Evolutionary conservation across 2,329 filamentous ascomycete species (phyloP).

Genomic region (Mycosphaerella arachidis): DNA sequence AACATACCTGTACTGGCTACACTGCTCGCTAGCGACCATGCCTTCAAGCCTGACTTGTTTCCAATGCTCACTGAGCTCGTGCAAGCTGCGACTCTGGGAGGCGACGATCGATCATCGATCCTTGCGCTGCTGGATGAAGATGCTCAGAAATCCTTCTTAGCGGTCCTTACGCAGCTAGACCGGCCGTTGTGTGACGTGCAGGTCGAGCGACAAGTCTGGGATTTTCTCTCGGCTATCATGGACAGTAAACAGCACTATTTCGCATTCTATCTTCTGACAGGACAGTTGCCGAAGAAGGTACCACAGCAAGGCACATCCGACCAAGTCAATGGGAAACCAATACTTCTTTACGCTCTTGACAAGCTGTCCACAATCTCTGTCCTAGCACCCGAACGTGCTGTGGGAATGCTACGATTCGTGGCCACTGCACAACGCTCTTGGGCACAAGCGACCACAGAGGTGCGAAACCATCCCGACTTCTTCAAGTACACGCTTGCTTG

Average conservation of each 20-base stretch:
- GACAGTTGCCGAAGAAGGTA: conserved; percentile 72
- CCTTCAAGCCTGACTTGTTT: conserved; percentile 22
- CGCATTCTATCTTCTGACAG: conserved; percentile 86
- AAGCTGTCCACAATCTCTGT: conserved; percentile 60
- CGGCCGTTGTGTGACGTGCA: conserved; percentile 64
- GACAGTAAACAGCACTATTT: conserved; percentile 94
- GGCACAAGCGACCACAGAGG: conserved; percentile 84
- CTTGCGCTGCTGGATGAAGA: conserved; percentile 81
- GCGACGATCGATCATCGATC: conserved; percentile 84
- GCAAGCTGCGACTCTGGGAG: conserved; percentile 17
- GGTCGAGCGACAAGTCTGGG: conserved; percentile 71
- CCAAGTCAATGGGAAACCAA: conserved; percentile 55
- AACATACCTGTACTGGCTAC: conserved; percentile 22
- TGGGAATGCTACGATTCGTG: conserved; percentile 81
- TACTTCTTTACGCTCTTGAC: conserved; percentile 70
- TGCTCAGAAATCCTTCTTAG: conserved; percentile 77
- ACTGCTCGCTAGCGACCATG: conserved; percentile 22
- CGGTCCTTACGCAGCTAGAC: conserved; percentile 71
- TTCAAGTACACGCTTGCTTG: conserved; percentile 68
- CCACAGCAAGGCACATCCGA: conserved; percentile 48
- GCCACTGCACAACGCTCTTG: conserved; percentile 87
- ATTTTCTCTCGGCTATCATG: conserved; percentile 78
- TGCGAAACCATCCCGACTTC: conserved; percentile 70
- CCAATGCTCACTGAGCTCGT: conserved; percentile 22
- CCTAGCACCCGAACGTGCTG: conserved; percentile 60